A percentile compares a stretch with the other conserved stretches of the same genome.
phyloP scores from a whole-genome alignment of 1,284 basidiomycete species.

The Leccinum fallax region DNA sequence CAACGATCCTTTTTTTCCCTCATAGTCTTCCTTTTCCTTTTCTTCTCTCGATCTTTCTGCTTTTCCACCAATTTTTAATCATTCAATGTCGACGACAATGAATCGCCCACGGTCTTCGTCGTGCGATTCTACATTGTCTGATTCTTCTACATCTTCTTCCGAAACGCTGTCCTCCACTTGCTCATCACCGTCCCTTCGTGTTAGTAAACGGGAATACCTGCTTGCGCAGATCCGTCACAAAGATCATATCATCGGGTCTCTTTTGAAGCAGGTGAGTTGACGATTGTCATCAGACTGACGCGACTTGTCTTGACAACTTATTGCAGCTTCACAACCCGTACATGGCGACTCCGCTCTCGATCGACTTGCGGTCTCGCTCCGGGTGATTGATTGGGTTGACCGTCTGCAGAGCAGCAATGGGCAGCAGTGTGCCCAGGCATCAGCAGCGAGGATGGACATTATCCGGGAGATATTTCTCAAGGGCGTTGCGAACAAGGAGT shows the following conservation, averaged over 20 bases:
- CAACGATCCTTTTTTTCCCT: neutral
- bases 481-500: conserved; percentile 78
- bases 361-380: conserved; percentile 73
- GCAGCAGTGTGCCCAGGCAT: conserved; percentile 21
- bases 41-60: neutral
- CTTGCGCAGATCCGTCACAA: conserved; percentile 82
- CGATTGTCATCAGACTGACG: neutral
- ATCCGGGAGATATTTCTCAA: conserved; percentile 30
- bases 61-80: conserved; percentile 2
- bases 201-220: conserved; percentile 79
- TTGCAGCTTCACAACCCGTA: conserved; percentile 75
- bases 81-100: conserved; percentile 10
- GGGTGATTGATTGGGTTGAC: conserved; percentile 72
- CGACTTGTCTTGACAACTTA: conserved; percentile 5
- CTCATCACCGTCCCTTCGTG: conserved; percentile 29
- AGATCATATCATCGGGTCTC: conserved; percentile 77
- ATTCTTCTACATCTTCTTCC: conserved; percentile 26
- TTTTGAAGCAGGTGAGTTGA: conserved; percentile 69
- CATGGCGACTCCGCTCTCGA: conserved; percentile 71
- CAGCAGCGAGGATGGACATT: conserved; percentile 29
- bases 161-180: conserved; percentile 32
- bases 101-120: conserved; percentile 29
- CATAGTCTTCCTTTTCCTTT: neutral
- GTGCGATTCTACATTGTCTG: conserved; percentile 21
- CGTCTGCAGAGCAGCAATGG: conserved; percentile 43